Evolutionary conservation across 1,284 basidiomycete species (phyloP), one percentile per base, ranked within the genome.

Genomic region (Malassezia yamatoensis): DNA sequence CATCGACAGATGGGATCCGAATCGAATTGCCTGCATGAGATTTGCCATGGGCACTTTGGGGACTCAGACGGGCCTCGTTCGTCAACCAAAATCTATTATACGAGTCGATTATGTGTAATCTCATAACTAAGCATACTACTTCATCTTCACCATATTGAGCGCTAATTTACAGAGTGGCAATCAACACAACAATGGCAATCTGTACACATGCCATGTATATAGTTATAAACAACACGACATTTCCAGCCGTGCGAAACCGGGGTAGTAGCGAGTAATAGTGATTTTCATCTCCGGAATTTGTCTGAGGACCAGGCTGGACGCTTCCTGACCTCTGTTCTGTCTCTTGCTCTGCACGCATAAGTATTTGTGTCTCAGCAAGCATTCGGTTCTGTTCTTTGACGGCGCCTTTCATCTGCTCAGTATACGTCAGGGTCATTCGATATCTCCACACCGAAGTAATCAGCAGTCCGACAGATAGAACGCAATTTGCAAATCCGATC

Each of bases 391-490:
- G 24, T 29, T 29, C 24, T 29, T 7, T 29, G 12, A 16, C 47
- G 32, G 39, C 12, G 5, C 35, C 40, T 2, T 21, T 41, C 9
- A 49, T 48, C 18, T 53, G 47, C n/a, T 42, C 24, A 32, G 47
- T 39, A 24, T 58, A 58, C 11, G 36, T 21, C 32, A 58, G 21
- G 9, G 55, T 53, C 55, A 58, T 58, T 13, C 51, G 38, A 37
- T 53, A 51, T 3, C 55, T 50, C 21, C 52, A 32, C 3, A 21
- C 50, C 4, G 55, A 44, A 3, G 46, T 58, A 15, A 53, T 24
- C 15, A 58, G 39, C 1, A 58, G 50, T 6, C 55, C 50, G 2
- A 58, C 9, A 5, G 55, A 45, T 32, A 58, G 21, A 9, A 58
- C 39, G 21, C 50, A 58, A 24, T 46, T 47, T 7, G 51, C 46